These are phyloP conservation scores for Coemansia sp. DNA, from an alignment of 371 early-diverging fungal species.

Conservation along the genomic window DNA sequence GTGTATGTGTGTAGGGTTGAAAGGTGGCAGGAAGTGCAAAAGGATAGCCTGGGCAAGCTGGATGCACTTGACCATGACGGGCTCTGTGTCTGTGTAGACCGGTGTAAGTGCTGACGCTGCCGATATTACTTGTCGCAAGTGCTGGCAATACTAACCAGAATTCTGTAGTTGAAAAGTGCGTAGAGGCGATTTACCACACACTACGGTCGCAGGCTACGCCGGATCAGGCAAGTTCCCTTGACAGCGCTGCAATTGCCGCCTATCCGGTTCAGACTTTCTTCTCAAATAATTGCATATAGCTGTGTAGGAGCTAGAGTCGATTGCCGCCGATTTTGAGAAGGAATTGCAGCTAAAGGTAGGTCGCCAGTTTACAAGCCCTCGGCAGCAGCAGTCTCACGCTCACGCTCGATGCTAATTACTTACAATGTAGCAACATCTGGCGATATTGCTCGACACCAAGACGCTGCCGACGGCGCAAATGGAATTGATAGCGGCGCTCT, in stretches of 20 bases:
- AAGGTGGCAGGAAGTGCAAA: slow-evolving; percentile 15
- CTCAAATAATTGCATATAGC: no score
- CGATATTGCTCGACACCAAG: slow-evolving; percentile 12
- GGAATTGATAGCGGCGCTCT: slow-evolving; percentile 38
- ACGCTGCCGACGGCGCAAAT: slow-evolving; percentile 22
- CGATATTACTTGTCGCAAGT: neutral
- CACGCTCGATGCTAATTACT: neutral
- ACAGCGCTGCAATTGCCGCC: no score
- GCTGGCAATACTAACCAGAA: neutral
- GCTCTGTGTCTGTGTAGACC: neutral
- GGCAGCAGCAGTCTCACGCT: neutral
- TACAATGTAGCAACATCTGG: slow-evolving; percentile 33
- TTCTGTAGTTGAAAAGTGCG: slow-evolving; percentile 39
- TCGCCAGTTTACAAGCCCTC: neutral
- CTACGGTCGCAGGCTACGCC: neutral
- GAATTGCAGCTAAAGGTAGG: slow-evolving; percentile 45
- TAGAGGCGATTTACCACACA: slow-evolving; percentile 26
- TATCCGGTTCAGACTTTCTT: no score
- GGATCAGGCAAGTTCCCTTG: no score
- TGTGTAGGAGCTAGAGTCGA: neutral
- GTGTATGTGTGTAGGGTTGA: slow-evolving; percentile 11
- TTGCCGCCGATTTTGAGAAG: slow-evolving; percentile 29
- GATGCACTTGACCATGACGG: slow-evolving; percentile 1
- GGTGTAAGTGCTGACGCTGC: neutral
- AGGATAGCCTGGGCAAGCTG: slow-evolving; percentile 11